Conservation (phyloP, 1,139 yeast genomes). For the Suhomyces taliae region DNA sequence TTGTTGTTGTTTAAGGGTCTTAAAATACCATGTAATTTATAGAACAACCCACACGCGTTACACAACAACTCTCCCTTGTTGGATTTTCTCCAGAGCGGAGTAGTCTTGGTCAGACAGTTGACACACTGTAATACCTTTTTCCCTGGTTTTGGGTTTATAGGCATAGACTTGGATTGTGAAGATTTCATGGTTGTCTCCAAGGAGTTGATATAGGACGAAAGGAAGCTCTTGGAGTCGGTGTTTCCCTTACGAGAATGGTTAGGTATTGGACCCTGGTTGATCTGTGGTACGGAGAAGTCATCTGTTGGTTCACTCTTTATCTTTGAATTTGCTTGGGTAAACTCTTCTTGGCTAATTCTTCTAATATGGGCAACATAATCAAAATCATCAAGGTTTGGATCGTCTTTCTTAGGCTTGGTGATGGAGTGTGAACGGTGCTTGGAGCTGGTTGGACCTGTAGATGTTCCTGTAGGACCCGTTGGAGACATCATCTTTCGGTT, state of each 20-base stretch:
- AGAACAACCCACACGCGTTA: conserved; percentile 50
- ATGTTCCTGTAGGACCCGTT: neutral
- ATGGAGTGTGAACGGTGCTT: conserved; percentile 11
- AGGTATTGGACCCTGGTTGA: neutral
- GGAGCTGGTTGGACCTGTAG: conserved; percentile 3
- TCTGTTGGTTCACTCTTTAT: neutral
- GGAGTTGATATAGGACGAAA: conserved; percentile 42
- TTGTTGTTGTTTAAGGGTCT: conserved; percentile 34
- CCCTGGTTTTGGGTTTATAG: conserved; percentile 7
- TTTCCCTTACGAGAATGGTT: neutral
- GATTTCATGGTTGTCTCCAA: conserved; percentile 31
- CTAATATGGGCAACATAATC: conserved; percentile 51
- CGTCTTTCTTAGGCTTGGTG: conserved; percentile 14
- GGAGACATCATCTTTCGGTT: conserved; percentile 30
- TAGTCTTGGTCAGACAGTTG: conserved; percentile 47
- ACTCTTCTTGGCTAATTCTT: conserved; percentile 44
- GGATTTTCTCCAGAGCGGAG: conserved; percentile 51
- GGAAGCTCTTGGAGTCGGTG: conserved; percentile 22
- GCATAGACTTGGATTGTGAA: neutral
- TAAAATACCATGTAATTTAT: conserved; percentile 47
- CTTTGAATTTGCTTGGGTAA: conserved; percentile 6
- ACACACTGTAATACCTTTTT: conserved; percentile 39
- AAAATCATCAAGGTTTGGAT: conserved; percentile 41
- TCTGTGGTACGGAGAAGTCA: neutral
- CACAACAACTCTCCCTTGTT: conserved; percentile 46